Percentiles rank a stretch among this genome's conserved stretches.
These are phyloP conservation scores for Zygosaccharomyces pseudobailii DNA, from an alignment of 1,139 yeast genomes.

Conservation along the genomic window DNA sequence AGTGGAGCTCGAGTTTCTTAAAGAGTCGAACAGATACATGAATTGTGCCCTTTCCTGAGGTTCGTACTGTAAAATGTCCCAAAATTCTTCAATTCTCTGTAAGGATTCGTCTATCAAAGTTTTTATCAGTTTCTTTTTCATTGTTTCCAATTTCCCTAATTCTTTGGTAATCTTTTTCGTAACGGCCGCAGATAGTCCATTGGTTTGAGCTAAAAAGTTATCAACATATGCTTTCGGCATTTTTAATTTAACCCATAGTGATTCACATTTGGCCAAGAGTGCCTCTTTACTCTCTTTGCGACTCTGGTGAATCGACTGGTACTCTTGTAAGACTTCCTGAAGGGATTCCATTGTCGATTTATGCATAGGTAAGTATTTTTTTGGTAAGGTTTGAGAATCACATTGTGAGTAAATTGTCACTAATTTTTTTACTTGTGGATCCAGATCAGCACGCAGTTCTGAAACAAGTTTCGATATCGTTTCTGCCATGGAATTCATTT, in stretches of 20 bases:
- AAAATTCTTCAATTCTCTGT: slow-evolving; percentile 50
- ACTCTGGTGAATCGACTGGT: slow-evolving; percentile 18
- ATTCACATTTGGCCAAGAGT: slow-evolving; percentile 36
- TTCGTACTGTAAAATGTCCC: slow-evolving; percentile 61
- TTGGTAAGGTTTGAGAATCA: not conserved
- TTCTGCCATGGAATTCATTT: not conserved
- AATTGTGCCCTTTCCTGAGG: slow-evolving; percentile 42
- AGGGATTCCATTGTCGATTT: slow-evolving; percentile 9
- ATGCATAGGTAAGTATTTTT: slow-evolving; percentile 10
- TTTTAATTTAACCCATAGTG: slow-evolving; percentile 49
- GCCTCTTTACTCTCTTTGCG: slow-evolving; percentile 24
- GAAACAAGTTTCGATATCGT: slow-evolving; percentile 3
- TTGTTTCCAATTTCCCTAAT: slow-evolving; percentile 50
- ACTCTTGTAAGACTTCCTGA: slow-evolving; percentile 15
- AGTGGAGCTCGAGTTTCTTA: slow-evolving; percentile 34
- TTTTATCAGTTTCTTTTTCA: slow-evolving; percentile 61
- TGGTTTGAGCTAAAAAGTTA: slow-evolving; percentile 39
- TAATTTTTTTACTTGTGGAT: slow-evolving; percentile 5
- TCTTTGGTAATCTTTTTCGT: slow-evolving; percentile 44
- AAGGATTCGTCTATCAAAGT: slow-evolving; percentile 63
- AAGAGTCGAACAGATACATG: slow-evolving; percentile 28
- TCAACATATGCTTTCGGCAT: slow-evolving; percentile 39
- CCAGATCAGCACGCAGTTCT: slow-evolving; percentile 9
- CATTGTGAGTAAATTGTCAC: slow-evolving; percentile 3
- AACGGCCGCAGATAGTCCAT: slow-evolving; percentile 26